Evolutionary conservation across 768 basidiomycete species (phyloP).

Genomic region (Leucocoprinus birnbaumii): DNA sequence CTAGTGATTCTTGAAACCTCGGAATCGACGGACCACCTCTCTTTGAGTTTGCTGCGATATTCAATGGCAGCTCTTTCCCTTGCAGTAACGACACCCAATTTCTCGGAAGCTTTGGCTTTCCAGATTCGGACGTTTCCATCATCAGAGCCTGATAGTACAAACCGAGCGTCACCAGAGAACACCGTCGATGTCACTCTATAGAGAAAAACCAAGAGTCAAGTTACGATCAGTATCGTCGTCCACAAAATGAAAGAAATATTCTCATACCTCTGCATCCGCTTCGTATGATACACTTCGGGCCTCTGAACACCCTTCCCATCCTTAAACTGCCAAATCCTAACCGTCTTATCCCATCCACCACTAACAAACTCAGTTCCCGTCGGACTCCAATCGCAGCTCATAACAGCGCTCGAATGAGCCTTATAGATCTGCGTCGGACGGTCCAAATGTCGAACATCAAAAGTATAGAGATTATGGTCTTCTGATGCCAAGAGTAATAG

Average conservation of each 20-base stretch:
- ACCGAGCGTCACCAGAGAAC: conserved; percentile 89
- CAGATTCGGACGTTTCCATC: conserved; percentile 94
- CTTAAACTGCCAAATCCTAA: conserved; percentile 71
- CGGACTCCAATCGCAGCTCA: conserved; percentile 96
- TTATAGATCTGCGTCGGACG: conserved; percentile 93
- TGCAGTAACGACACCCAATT: conserved; percentile 86
- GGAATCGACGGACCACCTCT: conserved; percentile 84
- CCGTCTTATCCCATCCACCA: conserved; percentile 94
- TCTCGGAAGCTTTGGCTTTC: conserved; percentile 92
- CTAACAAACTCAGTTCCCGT: conserved; percentile 95
- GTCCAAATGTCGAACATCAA: conserved; percentile 84
- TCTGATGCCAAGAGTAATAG: conserved; percentile 92
- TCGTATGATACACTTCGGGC: conserved; percentile 92
- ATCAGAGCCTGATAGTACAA: conserved; percentile 88
- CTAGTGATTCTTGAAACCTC: conserved; percentile 81
- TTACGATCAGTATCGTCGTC: neutral
- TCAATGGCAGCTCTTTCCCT: conserved; percentile 90
- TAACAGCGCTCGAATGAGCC: conserved; percentile 94
- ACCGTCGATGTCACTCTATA: conserved; percentile 81
- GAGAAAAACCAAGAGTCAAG: neutral
- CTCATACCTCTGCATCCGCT: conserved; percentile 93
- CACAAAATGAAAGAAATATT: conserved; percentile 1
- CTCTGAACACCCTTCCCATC: conserved; percentile 25
- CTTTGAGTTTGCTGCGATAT: conserved; percentile 84
- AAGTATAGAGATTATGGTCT: conserved; percentile 98